Conservation (phyloP, 768 basidiomycete genomes). For the Mycena floridula region DNA sequence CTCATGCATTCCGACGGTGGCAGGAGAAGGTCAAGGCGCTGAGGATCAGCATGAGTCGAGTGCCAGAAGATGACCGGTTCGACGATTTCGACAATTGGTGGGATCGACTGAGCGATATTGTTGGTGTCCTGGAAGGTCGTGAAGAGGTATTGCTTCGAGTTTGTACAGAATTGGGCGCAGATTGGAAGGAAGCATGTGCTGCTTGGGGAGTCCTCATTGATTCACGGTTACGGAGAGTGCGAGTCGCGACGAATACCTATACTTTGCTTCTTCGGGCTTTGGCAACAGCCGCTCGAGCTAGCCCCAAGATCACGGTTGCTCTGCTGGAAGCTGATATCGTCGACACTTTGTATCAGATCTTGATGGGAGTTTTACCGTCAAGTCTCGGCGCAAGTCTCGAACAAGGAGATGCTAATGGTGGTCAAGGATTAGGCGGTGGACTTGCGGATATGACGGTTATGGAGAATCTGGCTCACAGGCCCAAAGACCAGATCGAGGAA, state of each 20-base stretch:
- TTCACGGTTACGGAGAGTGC: slow-evolving; percentile 68
- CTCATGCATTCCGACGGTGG: slow-evolving; percentile 70
- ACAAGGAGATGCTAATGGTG: slow-evolving; percentile 52
- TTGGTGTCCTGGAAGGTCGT: slow-evolving; percentile 80
- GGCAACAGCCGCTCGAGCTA: slow-evolving; percentile 82
- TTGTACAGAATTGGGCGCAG: slow-evolving; percentile 70
- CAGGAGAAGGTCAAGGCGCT: slow-evolving; percentile 67
- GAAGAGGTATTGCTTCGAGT: slow-evolving; percentile 65
- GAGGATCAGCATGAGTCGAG: slow-evolving; percentile 66
- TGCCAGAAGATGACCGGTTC: slow-evolving; percentile 59
- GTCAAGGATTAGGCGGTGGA: slow-evolving; percentile 82
- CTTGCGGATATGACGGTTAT: slow-evolving; percentile 96
- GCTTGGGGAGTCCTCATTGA: slow-evolving; percentile 90
- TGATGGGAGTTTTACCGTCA: slow-evolving; percentile 90
- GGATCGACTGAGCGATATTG: slow-evolving; percentile 71
- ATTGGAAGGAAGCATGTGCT: slow-evolving; percentile 88
- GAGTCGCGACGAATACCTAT: slow-evolving; percentile 83
- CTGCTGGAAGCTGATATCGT: slow-evolving; percentile 91
- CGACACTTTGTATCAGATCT: slow-evolving; percentile 87
- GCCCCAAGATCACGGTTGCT: slow-evolving; percentile 79
- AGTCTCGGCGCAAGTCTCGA: slow-evolving; percentile 43
- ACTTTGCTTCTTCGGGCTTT: slow-evolving; percentile 83
- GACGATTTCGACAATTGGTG: slow-evolving; percentile 82
- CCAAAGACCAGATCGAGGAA: slow-evolving; percentile 97
- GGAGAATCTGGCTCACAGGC: slow-evolving; percentile 93